Conservation (phyloP, 2,329 filamentous ascomycete species). For the Pseudocercospora crystallina region DNA sequence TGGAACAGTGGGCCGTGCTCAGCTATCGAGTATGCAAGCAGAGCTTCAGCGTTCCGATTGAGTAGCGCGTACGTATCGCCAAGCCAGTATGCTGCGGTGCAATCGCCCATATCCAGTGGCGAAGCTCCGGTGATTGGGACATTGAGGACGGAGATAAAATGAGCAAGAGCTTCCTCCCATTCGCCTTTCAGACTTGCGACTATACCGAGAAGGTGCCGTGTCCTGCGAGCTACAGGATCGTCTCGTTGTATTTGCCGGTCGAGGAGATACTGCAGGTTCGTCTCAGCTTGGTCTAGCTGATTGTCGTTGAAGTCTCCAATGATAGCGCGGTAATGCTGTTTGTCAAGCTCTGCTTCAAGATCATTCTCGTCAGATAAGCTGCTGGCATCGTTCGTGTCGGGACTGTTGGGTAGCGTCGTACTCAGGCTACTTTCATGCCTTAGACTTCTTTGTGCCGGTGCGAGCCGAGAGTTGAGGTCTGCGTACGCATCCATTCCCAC, state of each 20-base stretch:
- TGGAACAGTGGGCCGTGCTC: constrained; percentile 17
- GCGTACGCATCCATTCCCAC: no score
- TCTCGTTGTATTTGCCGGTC: background rate
- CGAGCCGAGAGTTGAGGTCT: no score
- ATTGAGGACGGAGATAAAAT: constrained; percentile 21
- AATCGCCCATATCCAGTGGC: constrained; percentile 23
- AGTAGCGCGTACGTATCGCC: constrained; percentile 24
- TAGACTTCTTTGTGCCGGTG: no score
- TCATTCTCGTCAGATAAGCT: no score
- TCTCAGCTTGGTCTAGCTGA: no score
- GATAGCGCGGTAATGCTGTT: background rate
- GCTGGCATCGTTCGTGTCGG: no score
- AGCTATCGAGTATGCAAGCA: constrained; percentile 24
- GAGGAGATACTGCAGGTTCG: no score
- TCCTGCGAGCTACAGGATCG: constrained; percentile 1
- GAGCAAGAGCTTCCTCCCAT: constrained; percentile 14
- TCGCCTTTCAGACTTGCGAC: constrained; percentile 23
- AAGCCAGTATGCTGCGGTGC: constrained; percentile 26
- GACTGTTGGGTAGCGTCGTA: no score
- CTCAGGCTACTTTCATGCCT: no score
- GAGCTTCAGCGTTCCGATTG: constrained; percentile 19
- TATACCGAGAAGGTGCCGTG: constrained; percentile 24
- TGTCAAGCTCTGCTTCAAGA: background rate
- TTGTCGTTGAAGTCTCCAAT: no score
- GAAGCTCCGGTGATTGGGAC: constrained; percentile 14